Percentiles rank a stretch among this genome's conserved stretches.
phyloP scores from a whole-genome alignment of 176 grass and related monocot species.

The Aegilops speltoides region DNA sequence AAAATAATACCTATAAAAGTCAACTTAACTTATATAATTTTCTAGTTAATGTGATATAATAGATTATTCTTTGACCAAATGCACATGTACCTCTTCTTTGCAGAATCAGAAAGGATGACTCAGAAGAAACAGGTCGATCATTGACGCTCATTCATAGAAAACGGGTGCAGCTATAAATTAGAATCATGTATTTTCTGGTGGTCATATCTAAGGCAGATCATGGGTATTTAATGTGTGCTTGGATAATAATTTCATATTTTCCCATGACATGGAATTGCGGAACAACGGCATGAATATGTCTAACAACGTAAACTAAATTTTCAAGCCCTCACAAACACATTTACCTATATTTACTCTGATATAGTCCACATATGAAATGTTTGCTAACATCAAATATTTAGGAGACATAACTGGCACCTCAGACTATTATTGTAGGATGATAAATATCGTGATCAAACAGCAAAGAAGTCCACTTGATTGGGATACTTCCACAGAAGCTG shows the following conservation, averaged over 20 bases:
- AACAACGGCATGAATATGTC: neutral
- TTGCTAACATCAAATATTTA: neutral
- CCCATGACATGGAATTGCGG: neutral
- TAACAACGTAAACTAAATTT: neutral
- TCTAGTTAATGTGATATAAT: neutral
- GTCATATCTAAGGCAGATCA: neutral
- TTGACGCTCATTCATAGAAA: neutral
- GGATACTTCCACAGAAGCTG: neutral
- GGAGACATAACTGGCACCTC: neutral
- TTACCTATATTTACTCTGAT: neutral
- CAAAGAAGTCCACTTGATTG: neutral
- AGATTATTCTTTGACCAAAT: neutral
- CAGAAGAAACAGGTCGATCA: neutral
- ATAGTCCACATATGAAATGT: neutral
- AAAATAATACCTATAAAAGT: neutral
- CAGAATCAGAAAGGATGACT: neutral
- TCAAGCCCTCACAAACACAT: neutral
- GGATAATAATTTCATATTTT: neutral
- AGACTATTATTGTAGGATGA: neutral
- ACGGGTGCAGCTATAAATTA: neutral
- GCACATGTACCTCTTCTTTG: neutral
- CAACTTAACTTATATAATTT: neutral
- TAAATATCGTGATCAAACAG: neutral
- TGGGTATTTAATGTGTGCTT: neutral
- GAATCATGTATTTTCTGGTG: neutral